Evolutionary conservation across 805 yeast species (phyloP).

Genomic region (Candida methanosorbosa): DNA sequence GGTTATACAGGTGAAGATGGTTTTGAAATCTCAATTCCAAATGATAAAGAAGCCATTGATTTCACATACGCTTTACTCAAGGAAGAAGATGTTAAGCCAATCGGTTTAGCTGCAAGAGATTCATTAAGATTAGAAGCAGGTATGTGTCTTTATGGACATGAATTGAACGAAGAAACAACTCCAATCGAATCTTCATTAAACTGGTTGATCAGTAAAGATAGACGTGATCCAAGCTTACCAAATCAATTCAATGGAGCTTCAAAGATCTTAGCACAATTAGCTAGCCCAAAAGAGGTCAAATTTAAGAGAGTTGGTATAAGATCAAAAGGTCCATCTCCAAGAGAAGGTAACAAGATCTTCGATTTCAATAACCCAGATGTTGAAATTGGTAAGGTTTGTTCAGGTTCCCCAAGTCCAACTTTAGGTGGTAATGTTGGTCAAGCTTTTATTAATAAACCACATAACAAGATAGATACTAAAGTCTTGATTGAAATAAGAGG

Average conservation of each 20-base stretch:
- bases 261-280: constrained; percentile 59
- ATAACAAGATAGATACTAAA: constrained; percentile 65
- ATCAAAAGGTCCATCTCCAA: constrained; percentile 86
- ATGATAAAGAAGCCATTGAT: constrained; percentile 40
- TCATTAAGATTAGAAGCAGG: constrained; percentile 95
- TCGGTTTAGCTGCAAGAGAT: constrained; percentile 98
- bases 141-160: constrained; percentile 95
- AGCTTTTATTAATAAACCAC: constrained; percentile 70
- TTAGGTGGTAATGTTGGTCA: constrained; percentile 81
- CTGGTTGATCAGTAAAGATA: constrained; percentile 81
- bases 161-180: constrained; percentile 66
- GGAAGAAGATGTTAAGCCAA: constrained; percentile 59
- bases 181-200: constrained; percentile 86
- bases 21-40: constrained; percentile 79
- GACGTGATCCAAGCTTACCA: constrained; percentile 42
- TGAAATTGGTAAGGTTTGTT: constrained; percentile 42
- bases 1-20: constrained; percentile 99
- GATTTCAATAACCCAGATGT: constrained; percentile 40
- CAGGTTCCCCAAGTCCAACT: constrained; percentile 58
- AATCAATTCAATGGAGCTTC: constrained; percentile 66
- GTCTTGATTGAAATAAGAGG: constrained; percentile 76
- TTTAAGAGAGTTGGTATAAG: constrained; percentile 68
- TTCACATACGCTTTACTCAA: constrained; percentile 55
- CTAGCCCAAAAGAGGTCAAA: constrained; percentile 47
- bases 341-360: constrained; percentile 65